Evolutionary conservation across 805 yeast genomes (phyloP).

Genomic region (Candida hispaniensis): DNA sequence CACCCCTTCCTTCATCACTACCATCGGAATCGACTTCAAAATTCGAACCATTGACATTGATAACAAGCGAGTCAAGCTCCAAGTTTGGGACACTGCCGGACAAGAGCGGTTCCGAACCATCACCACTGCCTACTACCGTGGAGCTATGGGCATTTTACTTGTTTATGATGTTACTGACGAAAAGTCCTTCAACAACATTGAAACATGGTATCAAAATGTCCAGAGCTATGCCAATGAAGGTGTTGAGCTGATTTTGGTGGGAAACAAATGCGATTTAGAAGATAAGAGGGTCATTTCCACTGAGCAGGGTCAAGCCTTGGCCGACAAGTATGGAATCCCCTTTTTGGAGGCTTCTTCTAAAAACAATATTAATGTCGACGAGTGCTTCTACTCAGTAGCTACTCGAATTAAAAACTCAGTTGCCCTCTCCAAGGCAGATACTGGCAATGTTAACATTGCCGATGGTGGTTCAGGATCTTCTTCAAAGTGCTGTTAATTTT

Average conservation of each 20-base stretch:
- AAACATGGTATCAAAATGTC: constrained; percentile 92
- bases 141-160: constrained; percentile 95
- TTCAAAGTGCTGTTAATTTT: constrained; percentile 29
- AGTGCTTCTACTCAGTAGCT: constrained; percentile 83
- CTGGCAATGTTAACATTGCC: constrained; percentile 21
- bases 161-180: constrained; percentile 98
- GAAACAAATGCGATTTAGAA: constrained; percentile 88
- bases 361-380: constrained; percentile 83
- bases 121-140: constrained; percentile 95
- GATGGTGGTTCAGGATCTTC: constrained; percentile 26
- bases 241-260: constrained; percentile 87
- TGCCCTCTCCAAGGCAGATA: constrained; percentile 30
- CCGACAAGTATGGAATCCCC: constrained; percentile 76
- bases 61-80: constrained; percentile 86
- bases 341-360: constrained; percentile 96
- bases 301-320: constrained; percentile 86
- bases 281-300: constrained; percentile 75
- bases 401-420: constrained; percentile 68
- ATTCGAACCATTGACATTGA: constrained; percentile 91
- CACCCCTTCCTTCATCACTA: constrained; percentile 92
- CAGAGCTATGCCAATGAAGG: constrained; percentile 95
- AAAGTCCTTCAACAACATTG: constrained; percentile 83
- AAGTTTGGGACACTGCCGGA: constrained; percentile 99
- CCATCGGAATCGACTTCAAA: constrained; percentile 97
- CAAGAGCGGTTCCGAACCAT: constrained; percentile 97